Percentiles rank a stretch among this genome's conserved stretches.
Evolutionary conservation across 2,329 filamentous ascomycete species (phyloP).

Genomic region (Xylaria sp.): DNA sequence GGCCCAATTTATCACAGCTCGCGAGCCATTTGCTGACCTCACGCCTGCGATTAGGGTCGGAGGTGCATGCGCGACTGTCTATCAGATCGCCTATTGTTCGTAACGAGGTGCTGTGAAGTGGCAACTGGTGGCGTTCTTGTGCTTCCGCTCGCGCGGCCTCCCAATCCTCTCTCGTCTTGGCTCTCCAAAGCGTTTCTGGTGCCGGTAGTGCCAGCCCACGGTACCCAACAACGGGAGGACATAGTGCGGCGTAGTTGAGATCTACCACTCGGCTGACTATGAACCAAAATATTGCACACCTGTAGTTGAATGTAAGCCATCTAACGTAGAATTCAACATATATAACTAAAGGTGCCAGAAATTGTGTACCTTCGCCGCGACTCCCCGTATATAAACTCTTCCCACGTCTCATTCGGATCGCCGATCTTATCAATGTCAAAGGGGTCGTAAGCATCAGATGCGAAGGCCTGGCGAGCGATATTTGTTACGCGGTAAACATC

Average conservation of each 20-base stretch:
- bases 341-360: neutral
- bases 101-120: constrained; percentile 16
- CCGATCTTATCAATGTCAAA: constrained; percentile 36
- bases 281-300: constrained; percentile 43
- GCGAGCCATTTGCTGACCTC: constrained; percentile 42
- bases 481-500: constrained; percentile 7
- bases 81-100: constrained; percentile 42
- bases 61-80: constrained; percentile 34
- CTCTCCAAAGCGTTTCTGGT: constrained; percentile 40
- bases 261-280: constrained; percentile 42
- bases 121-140: constrained; percentile 8
- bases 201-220: constrained; percentile 40
- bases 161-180: constrained; percentile 40
- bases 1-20: constrained; percentile 41
- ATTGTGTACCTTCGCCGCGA: constrained; percentile 41
- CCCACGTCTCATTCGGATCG: constrained; percentile 40
- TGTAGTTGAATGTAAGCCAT: constrained; percentile 21
- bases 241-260: constrained; percentile 37
- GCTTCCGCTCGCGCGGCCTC: constrained; percentile 32
- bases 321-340: neutral
- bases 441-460: constrained; percentile 30
- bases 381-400: constrained; percentile 43
- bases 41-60: constrained; percentile 27
- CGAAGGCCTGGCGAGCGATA: constrained; percentile 17
- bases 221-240: constrained; percentile 39